phyloP scores from a whole-genome alignment of 768 basidiomycete species.

The Tylopilus cervinicoccineus region DNA sequence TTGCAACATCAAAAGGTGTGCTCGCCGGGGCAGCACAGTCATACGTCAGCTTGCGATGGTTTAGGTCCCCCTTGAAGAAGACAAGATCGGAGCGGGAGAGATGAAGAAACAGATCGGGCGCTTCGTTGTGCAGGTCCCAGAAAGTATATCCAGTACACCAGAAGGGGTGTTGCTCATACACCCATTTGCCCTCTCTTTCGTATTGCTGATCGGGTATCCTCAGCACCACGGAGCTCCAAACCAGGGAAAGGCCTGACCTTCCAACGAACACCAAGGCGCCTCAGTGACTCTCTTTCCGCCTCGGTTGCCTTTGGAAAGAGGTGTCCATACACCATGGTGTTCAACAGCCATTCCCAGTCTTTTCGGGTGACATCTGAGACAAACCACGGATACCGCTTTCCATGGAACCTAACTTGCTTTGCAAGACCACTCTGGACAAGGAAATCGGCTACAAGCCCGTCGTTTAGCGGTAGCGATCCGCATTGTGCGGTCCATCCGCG shows the following conservation, averaged over 20 bases:
- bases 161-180: constrained; percentile 91
- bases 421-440: constrained; percentile 88
- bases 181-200: constrained; percentile 88
- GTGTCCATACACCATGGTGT: constrained; percentile 87
- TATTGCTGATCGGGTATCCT: constrained; percentile 57
- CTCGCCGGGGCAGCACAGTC: constrained; percentile 83
- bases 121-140: constrained; percentile 82
- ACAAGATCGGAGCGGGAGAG: constrained; percentile 88
- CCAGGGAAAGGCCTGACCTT: constrained; percentile 49
- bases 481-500: constrained; percentile 14
- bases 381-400: constrained; percentile 94
- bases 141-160: constrained; percentile 97
- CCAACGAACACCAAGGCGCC: constrained; percentile 81
- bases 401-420: constrained; percentile 85
- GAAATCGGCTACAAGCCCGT: constrained; percentile 69
- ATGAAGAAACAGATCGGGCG: constrained; percentile 89
- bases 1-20: constrained; percentile 86
- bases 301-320: constrained; percentile 84
- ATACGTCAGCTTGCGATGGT: constrained; percentile 87
- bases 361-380: constrained; percentile 90
- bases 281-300: constrained; percentile 74
- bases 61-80: constrained; percentile 91
- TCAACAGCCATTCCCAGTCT: constrained; percentile 92
- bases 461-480: neutral
- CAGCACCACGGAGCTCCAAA: neutral